A percentile compares a stretch with the other conserved stretches of the same genome.
These are phyloP conservation scores for Neurospora tetrasperma DNA, from an alignment of 495 filamentous ascomycete genomes.

Conservation along the genomic window DNA sequence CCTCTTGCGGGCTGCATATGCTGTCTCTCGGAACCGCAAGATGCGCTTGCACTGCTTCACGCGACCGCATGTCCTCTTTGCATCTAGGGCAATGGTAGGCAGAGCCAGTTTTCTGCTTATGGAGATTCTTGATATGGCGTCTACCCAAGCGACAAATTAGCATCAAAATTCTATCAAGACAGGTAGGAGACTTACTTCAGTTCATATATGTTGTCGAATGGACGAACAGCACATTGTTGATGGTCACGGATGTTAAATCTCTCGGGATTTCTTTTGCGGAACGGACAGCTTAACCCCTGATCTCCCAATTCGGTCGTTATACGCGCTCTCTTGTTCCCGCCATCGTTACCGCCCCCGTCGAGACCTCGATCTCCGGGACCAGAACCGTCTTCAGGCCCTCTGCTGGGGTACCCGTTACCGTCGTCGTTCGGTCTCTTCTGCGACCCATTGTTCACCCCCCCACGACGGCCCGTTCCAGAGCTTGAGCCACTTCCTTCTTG, in stretches of 20 bases:
- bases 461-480: background rate
- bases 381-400: background rate
- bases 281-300: conserved; percentile 23
- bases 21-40: conserved; percentile 2
- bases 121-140: conserved; percentile 22
- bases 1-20: conserved; percentile 13
- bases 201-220: conserved; percentile 13
- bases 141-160: background rate
- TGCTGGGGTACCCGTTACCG: background rate
- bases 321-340: conserved; percentile 1
- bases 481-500: background rate
- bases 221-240: conserved; percentile 18
- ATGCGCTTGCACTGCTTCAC: conserved; percentile 12
- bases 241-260: conserved; percentile 27
- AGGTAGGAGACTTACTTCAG: conserved; percentile 19
- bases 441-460: background rate
- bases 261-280: conserved; percentile 29
- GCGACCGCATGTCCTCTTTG: conserved; percentile 7
- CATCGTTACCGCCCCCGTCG: background rate
- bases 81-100: conserved; percentile 18
- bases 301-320: background rate
- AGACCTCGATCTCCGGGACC: background rate
- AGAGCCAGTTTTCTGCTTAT: conserved; percentile 8
- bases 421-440: conserved; percentile 7
- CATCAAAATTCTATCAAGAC: background rate